Evolutionary conservation across 768 basidiomycete species (phyloP).

Genomic region (Austroboletus festivus): DNA sequence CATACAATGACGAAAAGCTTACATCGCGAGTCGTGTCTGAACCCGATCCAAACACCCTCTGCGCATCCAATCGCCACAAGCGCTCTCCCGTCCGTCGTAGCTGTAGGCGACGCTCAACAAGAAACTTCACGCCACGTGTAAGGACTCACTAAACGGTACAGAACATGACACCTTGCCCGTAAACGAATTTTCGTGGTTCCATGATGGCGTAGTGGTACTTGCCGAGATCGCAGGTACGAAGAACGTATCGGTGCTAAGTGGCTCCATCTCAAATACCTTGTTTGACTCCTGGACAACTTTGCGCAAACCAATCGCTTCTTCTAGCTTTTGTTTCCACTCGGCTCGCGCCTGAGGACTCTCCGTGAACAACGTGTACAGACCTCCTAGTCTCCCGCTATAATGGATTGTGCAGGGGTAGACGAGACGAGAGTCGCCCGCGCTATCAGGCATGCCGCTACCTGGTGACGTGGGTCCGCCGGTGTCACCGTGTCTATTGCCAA

Average conservation of each 20-base stretch:
- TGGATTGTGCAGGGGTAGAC: conserved; percentile 88
- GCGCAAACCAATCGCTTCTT: conserved; percentile 83
- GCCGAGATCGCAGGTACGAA: conserved; percentile 63
- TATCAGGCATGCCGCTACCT: conserved; percentile 35
- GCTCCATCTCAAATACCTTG: conserved; percentile 92
- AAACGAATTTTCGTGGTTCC: conserved; percentile 66
- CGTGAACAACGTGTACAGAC: conserved; percentile 83
- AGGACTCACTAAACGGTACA: conserved; percentile 77
- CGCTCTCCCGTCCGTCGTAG: conserved; percentile 77
- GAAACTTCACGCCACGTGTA: background rate
- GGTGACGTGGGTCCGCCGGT: conserved; percentile 23
- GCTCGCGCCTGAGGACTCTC: conserved; percentile 70
- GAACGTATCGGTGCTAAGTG: conserved; percentile 87
- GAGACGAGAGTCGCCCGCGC: conserved; percentile 60
- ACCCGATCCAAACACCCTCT: conserved; percentile 95
- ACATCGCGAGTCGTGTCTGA: conserved; percentile 87
- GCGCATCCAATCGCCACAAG: conserved; percentile 93
- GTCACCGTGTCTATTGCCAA: conserved; percentile 39
- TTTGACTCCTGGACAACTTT: conserved; percentile 89
- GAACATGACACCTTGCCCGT: conserved; percentile 92
- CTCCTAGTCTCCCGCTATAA: conserved; percentile 85
- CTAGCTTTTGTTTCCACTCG: conserved; percentile 89
- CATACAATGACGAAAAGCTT: conserved; percentile 5
- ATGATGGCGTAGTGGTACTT: conserved; percentile 47
- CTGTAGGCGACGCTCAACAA: conserved; percentile 37